These are phyloP conservation scores for Kluyveromyces nonfermentans DNA, from an alignment of 805 yeast species.

Conservation along the genomic window DNA sequence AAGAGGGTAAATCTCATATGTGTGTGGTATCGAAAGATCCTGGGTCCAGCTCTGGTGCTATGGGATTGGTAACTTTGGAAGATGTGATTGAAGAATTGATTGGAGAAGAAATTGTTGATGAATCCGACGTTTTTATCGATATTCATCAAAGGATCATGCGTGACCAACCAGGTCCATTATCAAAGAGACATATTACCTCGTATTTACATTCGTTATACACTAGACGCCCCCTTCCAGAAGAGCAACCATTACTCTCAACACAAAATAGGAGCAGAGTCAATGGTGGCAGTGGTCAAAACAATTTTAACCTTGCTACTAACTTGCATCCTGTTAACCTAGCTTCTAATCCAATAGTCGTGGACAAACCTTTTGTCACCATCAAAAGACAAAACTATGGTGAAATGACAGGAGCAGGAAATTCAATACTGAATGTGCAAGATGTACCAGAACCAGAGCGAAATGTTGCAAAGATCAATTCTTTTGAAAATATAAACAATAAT, in stretches of 20 bases:
- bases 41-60: conserved; percentile 73
- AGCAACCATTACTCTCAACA: conserved; percentile 3
- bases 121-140: conserved; percentile 87
- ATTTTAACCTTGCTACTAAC: background rate
- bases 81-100: conserved; percentile 97
- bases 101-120: conserved; percentile 97
- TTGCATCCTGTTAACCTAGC: conserved; percentile 45
- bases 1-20: conserved; percentile 97
- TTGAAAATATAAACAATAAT: background rate
- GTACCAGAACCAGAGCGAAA: background rate
- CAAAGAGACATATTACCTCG: conserved; percentile 58
- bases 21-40: conserved; percentile 82
- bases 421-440: no score
- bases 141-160: conserved; percentile 80
- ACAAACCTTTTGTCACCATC: conserved; percentile 56
- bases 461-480: background rate
- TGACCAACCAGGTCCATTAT: conserved; percentile 63
- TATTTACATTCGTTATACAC: conserved; percentile 56
- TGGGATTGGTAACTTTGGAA: conserved; percentile 88
- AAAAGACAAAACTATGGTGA: conserved; percentile 29
- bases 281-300: background rate
- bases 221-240: conserved; percentile 23
- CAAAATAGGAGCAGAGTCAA: background rate
- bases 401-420: no score
- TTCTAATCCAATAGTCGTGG: conserved; percentile 57